These are phyloP conservation scores for Gossypium sturtianum DNA, from an alignment of 345 rosid species.

Conservation along the genomic window DNA sequence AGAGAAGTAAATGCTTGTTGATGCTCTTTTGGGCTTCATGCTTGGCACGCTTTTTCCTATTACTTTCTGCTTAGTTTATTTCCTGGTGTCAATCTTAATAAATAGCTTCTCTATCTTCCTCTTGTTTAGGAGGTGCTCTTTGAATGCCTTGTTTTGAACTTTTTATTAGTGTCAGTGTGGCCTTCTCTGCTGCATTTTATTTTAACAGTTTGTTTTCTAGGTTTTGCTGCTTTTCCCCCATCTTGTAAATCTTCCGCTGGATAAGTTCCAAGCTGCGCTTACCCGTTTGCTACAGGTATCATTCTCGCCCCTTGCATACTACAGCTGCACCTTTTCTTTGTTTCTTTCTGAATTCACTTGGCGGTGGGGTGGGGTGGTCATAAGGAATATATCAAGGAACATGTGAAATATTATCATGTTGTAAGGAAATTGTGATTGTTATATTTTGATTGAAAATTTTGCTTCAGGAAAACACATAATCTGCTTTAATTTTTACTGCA, in stretches of 20 bases:
- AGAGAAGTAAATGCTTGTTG: neutral
- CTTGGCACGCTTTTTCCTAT: neutral
- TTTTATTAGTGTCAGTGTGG: neutral
- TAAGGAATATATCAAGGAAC: neutral
- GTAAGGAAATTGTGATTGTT: neutral
- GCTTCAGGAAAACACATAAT: neutral
- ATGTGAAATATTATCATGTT: neutral
- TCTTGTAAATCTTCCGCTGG: slow-evolving; percentile 74
- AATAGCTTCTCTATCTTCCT: neutral
- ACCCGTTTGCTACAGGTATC: slow-evolving; percentile 71
- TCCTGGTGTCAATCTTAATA: neutral
- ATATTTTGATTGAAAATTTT: neutral
- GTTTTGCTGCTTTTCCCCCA: slow-evolving; percentile 60
- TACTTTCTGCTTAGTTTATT: neutral
- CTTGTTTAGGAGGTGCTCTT: neutral
- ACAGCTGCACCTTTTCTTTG: neutral
- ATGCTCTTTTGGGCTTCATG: neutral
- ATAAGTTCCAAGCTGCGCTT: slow-evolving; percentile 79
- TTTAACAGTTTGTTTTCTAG: slow-evolving; percentile 30
- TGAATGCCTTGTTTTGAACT: neutral
- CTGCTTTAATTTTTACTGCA: slow-evolving; percentile 2
- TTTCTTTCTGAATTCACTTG: neutral
- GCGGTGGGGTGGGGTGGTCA: neutral
- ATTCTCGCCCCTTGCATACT: slow-evolving; percentile 4
- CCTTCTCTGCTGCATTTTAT: slow-evolving; percentile 10